Conservation (phyloP, 2,329 filamentous ascomycete species). For the Harringtonia aguacate region DNA sequence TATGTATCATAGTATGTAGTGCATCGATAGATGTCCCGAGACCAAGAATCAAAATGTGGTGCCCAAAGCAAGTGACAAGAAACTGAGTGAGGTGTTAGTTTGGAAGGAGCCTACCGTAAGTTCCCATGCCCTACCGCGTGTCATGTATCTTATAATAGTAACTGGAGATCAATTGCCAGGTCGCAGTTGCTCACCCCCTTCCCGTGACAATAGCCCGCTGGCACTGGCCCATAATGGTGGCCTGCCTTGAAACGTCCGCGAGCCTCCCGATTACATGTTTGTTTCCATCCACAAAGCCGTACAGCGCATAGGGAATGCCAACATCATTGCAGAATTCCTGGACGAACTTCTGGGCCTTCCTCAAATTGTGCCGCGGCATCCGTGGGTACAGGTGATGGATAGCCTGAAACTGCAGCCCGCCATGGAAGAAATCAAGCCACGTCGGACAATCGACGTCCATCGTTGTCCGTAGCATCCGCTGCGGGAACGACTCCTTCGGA, state of each 20-base stretch:
- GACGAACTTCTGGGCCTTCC: conserved; percentile 63
- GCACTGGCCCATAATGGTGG: conserved; percentile 66
- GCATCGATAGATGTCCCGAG: too few relatives aligned
- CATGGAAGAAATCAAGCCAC: conserved; percentile 85
- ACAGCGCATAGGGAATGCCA: conserved; percentile 73
- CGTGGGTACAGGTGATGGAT: conserved; percentile 80
- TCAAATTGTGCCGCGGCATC: conserved; percentile 75
- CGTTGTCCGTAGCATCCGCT: conserved; percentile 83
- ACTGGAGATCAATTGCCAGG: too few relatives aligned
- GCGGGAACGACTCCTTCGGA: conserved; percentile 73
- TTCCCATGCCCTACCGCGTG: too few relatives aligned
- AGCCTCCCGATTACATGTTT: conserved; percentile 67
- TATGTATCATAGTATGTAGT: too few relatives aligned
- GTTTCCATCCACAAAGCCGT: conserved; percentile 77
- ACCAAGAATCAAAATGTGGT: too few relatives aligned
- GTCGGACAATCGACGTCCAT: conserved; percentile 86
- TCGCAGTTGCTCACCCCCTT: background rate
- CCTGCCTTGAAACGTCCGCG: conserved; percentile 70
- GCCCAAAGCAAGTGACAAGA: too few relatives aligned
- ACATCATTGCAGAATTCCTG: conserved; percentile 74
- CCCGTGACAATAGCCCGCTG: conserved; percentile 37
- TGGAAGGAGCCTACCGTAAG: too few relatives aligned
- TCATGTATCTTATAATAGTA: too few relatives aligned
- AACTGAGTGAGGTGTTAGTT: too few relatives aligned
- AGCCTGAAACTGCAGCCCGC: conserved; percentile 80